Base-by-base conservation (phyloP, 371 early-diverging fungal genomes). In the Modicella reniformis region DNA sequence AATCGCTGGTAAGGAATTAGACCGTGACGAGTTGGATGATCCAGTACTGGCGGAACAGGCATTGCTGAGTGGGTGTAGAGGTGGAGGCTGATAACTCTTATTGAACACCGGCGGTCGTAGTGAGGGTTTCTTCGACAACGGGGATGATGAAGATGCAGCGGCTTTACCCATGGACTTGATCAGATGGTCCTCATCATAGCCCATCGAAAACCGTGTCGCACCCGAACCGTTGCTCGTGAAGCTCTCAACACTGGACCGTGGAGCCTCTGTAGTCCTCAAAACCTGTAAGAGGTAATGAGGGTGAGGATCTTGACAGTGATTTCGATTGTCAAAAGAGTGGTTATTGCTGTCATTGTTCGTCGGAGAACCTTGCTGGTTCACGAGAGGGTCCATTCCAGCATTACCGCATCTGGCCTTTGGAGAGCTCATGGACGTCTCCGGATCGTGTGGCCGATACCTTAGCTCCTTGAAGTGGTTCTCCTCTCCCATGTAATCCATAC, bases 171-270 rank as follows among this genome's bases (percentile, higher is more conserved):
- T 55, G 1, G 49, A 58, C 13, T 52, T 50, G 44, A 64, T 63
- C 48, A 70, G 37, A 25, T 49, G 33, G 44, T 53, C 59, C 29
- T 71, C 71, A 49, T 76, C 72, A 37, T 68, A 68, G 5, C 59
- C 55, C 6, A 49, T 55, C 26, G 76, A 67, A 53, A 67, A 67
- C 7, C 61, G 64, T 1, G 77, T 72, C 30, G 59, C 65, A 1
- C 71, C 76, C 17, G 67, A 71, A n/a, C 67, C 76, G 49, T 62
- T 77, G 37, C 72, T 76, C 9, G 62, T 53, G 25, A 64, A 52
- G 50, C 77, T 77, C 40, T 77, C 77, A 3, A 72, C 62, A 51
- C 77, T 77, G 34, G 52, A 59, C 23, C 77, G 60, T 19, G 23
- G 12, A 21, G 33, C 10, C 21, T 61, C 73, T 2, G 63, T 34